Conservation (phyloP, 2,329 filamentous ascomycete genomes). For the Emericellopsis atlantica region DNA sequence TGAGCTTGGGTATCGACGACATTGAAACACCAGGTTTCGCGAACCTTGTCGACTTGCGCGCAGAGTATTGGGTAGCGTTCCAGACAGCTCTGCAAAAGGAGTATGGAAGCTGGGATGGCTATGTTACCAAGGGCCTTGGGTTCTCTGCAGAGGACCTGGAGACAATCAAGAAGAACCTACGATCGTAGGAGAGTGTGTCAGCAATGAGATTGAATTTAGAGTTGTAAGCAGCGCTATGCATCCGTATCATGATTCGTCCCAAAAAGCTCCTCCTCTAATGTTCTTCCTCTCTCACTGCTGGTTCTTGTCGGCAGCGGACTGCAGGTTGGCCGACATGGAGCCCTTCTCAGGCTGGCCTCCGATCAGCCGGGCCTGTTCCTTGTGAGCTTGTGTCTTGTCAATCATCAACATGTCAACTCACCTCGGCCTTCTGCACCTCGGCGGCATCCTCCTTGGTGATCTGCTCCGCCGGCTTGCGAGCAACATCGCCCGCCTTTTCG, state of each 20-base stretch:
- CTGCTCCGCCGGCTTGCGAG: constrained; percentile 12
- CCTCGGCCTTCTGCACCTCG: constrained; percentile 14
- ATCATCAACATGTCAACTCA: neutral
- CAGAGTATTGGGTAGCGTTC: constrained; percentile 32
- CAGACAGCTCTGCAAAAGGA: constrained; percentile 25
- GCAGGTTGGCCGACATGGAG: constrained; percentile 13
- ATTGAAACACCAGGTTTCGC: constrained; percentile 32
- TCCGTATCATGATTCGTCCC: neutral
- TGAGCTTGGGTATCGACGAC: constrained; percentile 19
- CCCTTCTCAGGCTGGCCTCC: constrained; percentile 11
- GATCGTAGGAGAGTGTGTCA: neutral
- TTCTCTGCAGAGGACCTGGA: constrained; percentile 31
- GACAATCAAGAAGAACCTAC: constrained; percentile 33
- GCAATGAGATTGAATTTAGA: neutral
- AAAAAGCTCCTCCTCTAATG: neutral
- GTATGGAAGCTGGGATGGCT: constrained; percentile 36
- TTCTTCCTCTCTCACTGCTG: constrained; percentile 3
- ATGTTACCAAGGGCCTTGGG: constrained; percentile 29
- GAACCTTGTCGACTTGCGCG: constrained; percentile 31
- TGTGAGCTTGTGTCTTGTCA: neutral
- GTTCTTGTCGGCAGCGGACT: constrained; percentile 14
- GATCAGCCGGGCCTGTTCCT: constrained; percentile 5
- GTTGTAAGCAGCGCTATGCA: neutral
- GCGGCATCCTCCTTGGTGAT: constrained; percentile 17
- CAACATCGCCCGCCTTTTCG: constrained; percentile 13